These are phyloP conservation scores for Alopecurus myosuroides DNA, from an alignment of 176 grass and related monocot genomes.

Conservation along the genomic window DNA sequence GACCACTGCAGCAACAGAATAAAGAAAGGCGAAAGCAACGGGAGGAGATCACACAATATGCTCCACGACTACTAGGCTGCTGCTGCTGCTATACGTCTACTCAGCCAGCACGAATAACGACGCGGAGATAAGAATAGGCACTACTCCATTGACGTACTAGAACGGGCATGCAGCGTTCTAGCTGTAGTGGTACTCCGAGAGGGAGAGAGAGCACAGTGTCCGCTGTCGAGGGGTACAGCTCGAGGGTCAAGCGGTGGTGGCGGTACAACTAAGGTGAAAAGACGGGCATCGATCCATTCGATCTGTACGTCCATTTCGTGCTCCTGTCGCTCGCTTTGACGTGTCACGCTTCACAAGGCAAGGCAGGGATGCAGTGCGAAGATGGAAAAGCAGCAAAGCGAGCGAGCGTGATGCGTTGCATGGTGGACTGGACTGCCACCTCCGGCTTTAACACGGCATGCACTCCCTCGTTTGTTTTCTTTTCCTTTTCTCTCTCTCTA, in stretches of 20 bases:
- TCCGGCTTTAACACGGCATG: neutral
- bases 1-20: neutral
- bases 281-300: neutral
- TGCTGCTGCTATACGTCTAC: neutral
- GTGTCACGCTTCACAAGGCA: slow-evolving; percentile 23
- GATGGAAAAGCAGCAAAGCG: neutral
- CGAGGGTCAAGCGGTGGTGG: neutral
- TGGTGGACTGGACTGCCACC: slow-evolving; percentile 2
- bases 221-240: neutral
- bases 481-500: neutral
- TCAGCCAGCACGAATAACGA: neutral
- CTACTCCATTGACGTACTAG: too few species aligned
- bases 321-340: neutral
- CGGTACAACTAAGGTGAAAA: neutral
- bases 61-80: neutral
- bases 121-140: neutral
- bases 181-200: too few species aligned
- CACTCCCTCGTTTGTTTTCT: too few species aligned
- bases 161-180: neutral
- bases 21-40: neutral
- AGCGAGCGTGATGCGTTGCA: neutral
- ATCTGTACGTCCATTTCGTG: slow-evolving; percentile 9
- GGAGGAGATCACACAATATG: neutral
- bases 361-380: neutral
- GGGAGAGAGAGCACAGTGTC: neutral